phyloP scores from a whole-genome alignment of 2,329 filamentous ascomycete species.

The Neonectria hederae region DNA sequence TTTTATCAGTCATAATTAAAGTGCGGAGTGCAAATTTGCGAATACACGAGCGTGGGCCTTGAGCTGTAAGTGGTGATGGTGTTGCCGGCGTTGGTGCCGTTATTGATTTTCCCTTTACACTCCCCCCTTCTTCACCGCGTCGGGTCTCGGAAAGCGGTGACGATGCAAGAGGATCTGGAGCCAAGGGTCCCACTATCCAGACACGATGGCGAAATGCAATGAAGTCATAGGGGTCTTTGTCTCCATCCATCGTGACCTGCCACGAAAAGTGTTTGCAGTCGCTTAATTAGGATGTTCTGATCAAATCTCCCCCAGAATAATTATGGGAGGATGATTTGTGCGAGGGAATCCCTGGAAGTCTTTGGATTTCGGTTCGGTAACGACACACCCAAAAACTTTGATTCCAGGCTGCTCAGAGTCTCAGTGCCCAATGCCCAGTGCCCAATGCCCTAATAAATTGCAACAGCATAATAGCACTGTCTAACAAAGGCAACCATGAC shows the following conservation, averaged over 20 bases:
- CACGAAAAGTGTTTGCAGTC: constrained; percentile 9
- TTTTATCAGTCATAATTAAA: constrained; percentile 24
- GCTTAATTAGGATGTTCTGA: constrained; percentile 1
- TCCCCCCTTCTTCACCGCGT: constrained; percentile 32
- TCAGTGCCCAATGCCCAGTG: too few species aligned
- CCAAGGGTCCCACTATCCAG: constrained; percentile 16
- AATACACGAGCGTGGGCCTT: constrained; percentile 20
- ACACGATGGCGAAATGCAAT: constrained; percentile 30
- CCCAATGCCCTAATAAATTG: not conserved
- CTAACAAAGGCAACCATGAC: constrained; percentile 4
- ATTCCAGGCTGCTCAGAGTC: too few species aligned
- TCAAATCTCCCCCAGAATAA: constrained; percentile 24
- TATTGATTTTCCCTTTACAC: not conserved
- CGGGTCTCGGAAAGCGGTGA: constrained; percentile 36
- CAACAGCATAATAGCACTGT: not conserved
- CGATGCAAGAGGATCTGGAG: constrained; percentile 15
- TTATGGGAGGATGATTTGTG: constrained; percentile 9
- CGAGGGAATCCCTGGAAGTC: not conserved
- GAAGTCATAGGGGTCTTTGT: constrained; percentile 46
- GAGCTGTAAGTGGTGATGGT: not conserved
- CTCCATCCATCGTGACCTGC: constrained; percentile 29
- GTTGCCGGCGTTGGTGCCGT: not conserved
- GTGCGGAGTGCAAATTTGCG: constrained; percentile 13
- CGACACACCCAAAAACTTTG: constrained; percentile 1
- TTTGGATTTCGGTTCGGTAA: constrained; percentile 9